Percentiles rank a stretch among this genome's conserved stretches.
Evolutionary conservation across 73 alveolate species (phyloP).

Genomic region (Symbiodinium pilosum): DNA sequence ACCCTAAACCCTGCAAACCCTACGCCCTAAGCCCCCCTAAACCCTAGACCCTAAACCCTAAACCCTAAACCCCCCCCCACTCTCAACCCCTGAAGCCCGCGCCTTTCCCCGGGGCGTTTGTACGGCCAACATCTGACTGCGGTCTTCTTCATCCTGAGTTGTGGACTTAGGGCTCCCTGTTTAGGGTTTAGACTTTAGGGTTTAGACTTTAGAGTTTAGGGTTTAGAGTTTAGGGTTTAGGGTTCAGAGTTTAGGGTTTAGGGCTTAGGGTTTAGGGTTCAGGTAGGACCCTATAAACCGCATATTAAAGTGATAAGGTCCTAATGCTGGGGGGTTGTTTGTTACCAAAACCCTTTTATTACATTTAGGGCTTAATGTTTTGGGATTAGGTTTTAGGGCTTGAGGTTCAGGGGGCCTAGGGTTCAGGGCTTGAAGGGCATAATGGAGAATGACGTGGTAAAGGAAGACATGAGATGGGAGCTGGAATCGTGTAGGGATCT

Average conservation of each 20-base stretch:
- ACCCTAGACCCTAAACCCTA: neutral
- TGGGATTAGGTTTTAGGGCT: neutral
- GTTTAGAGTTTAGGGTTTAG: neutral
- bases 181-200: neutral
- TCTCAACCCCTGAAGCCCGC: neutral
- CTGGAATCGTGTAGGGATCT: too few species aligned
- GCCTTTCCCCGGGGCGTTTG: conserved; percentile 72
- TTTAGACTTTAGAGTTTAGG: neutral
- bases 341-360: neutral
- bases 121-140: conserved; percentile 6
- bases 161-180: neutral
- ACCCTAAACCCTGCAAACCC: neutral
- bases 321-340: neutral
- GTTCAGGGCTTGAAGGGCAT: too few species aligned
- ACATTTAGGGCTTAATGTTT: neutral
- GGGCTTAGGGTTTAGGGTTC: neutral
- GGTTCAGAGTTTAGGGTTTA: neutral
- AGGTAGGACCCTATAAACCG: too few species aligned
- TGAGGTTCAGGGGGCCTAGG: neutral
- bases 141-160: conserved; percentile 29
- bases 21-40: neutral
- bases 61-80: neutral
- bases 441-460: too few species aligned
- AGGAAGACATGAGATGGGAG: too few species aligned
- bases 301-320: too few species aligned